Base-by-base conservation (phyloP, 2,329 filamentous ascomycete genomes). In the Proliferodiscus dingleyae region DNA sequence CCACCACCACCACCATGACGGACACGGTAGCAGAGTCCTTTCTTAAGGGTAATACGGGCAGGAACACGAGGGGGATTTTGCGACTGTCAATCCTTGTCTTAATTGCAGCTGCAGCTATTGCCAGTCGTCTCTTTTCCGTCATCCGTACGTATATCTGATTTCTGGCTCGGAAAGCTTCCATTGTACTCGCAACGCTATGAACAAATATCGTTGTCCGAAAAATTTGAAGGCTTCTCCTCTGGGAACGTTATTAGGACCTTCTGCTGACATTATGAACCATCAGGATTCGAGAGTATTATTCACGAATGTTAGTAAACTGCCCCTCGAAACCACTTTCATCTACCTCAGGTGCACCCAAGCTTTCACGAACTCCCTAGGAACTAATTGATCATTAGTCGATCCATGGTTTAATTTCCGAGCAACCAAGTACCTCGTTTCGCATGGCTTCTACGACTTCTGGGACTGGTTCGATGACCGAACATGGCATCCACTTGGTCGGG, bases 381-480 rank as follows among this genome's bases (percentile, higher is more conserved):
- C 63, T 66, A 58, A 62, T 58, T 45, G 21, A 55, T 33, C 41
- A 63, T 36, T 65, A 98, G 91, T 98, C 72, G 93, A 98, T 71
- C 93, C 93, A 28, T 98, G 93, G 93, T 98, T 98, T 75, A 98
- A 98, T 71, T 98, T 98, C 71, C 80, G 93, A 69, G 93, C 93
- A 57, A 97, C 93, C 46, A 97, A 97, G 71, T 97, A 98, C 64
- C 80, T 98, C 45, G 88, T 98, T 45, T 81, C 91, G 64, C 81
- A 98, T 82, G 93, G 93, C 61, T 97, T 98, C 73, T 94, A 95
- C 70, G 89, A 87, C 68, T 98, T 98, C 68, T 98, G 93, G 93
- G 91, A 98, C 68, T 98, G 93, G 93, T 98, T 98, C 65, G 93
- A 98, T 70, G 93, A 98, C 75, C 84, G 93, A 74, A 98, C 93